Percentiles rank a stretch among this genome's conserved stretches.
Conservation (phyloP, 2,329 filamentous ascomycete species). For the Falciphora oryzae region DNA sequence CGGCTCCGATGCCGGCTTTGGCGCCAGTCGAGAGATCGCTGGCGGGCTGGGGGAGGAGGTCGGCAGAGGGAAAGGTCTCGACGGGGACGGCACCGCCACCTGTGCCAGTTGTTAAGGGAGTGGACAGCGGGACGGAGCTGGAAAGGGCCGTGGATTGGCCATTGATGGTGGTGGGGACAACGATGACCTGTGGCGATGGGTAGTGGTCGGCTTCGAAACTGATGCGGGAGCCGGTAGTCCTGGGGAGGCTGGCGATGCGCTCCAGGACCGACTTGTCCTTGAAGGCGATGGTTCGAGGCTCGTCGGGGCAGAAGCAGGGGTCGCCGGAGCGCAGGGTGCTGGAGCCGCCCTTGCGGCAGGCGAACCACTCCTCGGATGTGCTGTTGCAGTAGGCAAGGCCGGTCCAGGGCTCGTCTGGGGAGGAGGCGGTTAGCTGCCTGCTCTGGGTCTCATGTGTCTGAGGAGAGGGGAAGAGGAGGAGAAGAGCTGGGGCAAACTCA, state of each 20-base stretch:
- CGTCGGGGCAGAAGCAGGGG: constrained; percentile 24
- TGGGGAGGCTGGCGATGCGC: constrained; percentile 21
- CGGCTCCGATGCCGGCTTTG: constrained; percentile 17
- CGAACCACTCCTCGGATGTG: constrained; percentile 25
- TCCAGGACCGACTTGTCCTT: constrained; percentile 19
- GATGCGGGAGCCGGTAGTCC: constrained; percentile 21
- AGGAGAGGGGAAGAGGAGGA: background rate
- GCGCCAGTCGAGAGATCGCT: constrained; percentile 18
- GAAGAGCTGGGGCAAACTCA: constrained; percentile 5
- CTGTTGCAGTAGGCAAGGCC: constrained; percentile 30
- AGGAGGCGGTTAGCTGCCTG: background rate
- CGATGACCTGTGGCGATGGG: constrained; percentile 17
- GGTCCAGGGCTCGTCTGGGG: constrained; percentile 24
- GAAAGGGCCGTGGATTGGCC: background rate
- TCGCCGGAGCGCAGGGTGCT: constrained; percentile 19
- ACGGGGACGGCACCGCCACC: background rate
- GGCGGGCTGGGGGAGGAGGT: background rate
- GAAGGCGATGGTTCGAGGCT: constrained; percentile 22
- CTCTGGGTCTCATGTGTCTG: background rate
- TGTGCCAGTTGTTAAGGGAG: background rate
- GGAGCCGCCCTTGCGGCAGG: constrained; percentile 23
- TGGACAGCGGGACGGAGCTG: background rate
- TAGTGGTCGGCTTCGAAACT: constrained; percentile 14
- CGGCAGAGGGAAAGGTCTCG: background rate
- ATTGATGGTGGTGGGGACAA: constrained; percentile 17